A percentile compares a stretch with the other conserved stretches of the same genome.
Conservation (phyloP, 257 asterid genomes). For the Osmanthus fragrans region DNA sequence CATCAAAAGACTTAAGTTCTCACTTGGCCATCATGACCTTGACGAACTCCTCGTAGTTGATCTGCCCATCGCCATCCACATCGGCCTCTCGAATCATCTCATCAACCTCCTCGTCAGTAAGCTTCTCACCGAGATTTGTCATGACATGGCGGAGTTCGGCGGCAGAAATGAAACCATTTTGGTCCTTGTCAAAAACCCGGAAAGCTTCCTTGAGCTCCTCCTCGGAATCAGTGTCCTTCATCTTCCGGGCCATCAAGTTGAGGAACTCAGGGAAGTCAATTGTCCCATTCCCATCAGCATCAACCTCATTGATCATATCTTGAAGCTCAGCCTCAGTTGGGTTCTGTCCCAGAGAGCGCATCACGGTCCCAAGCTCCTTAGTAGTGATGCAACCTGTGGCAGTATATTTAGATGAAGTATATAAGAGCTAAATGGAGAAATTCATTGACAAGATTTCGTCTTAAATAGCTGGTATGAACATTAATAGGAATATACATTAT, state of each 20-base stretch:
- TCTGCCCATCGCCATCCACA: slow-evolving; percentile 4
- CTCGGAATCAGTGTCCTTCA: slow-evolving; percentile 7
- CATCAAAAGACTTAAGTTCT: neutral
- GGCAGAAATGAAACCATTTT: slow-evolving; percentile 1
- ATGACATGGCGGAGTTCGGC: slow-evolving; percentile 4
- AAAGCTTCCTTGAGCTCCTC: slow-evolving; percentile 6
- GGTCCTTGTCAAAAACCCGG: slow-evolving; percentile 7
- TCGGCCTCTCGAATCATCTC: slow-evolving; percentile 1
- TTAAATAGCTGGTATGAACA: neutral
- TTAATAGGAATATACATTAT: neutral
- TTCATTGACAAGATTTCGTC: neutral
- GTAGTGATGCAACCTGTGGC: neutral
- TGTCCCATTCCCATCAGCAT: slow-evolving; percentile 6
- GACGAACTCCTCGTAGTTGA: neutral
- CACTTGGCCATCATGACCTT: slow-evolving; percentile 4
- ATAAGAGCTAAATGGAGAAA: neutral
- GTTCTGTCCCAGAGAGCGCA: slow-evolving; percentile 3
- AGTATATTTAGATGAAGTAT: neutral
- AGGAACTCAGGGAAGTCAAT: slow-evolving; percentile 7
- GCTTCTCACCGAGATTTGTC: slow-evolving; percentile 3
- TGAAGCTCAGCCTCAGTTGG: slow-evolving; percentile 12
- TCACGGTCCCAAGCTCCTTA: slow-evolving; percentile 7
- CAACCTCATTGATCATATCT: slow-evolving; percentile 8
- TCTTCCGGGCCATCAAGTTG: slow-evolving; percentile 6
- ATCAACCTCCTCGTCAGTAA: neutral